Base-by-base conservation (phyloP, 495 filamentous ascomycete genomes). In the Choiromyces venosus region DNA sequence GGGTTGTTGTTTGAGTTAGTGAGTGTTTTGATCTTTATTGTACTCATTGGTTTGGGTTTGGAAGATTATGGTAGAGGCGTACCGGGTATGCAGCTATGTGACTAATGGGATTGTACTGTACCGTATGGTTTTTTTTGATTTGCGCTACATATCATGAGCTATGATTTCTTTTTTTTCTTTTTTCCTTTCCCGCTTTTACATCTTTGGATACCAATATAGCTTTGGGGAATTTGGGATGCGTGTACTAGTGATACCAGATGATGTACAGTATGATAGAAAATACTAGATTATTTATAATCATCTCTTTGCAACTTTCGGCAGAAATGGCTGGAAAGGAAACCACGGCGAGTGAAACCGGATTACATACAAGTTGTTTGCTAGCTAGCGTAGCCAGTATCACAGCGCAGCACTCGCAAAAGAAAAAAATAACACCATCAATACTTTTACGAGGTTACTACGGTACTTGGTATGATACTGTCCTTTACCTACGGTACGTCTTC, bases 1-100 rank as follows among this genome's bases (percentile, higher is more conserved):
- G 83, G 14, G 71, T 83, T n/a, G 74, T 83, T 36, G 81, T 86
- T 61, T n/a, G n/a, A n/a, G n/a, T n/a, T 86, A 75, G 61, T 9
- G 18, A n/a, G 8, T 18, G 21, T 29, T 61, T 61, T 33, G 4
- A 4, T 6, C 25, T 29, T 61, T 18, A n/a, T n/a, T n/a, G n/a
- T n/a, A 9, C 52, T 56, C n/a, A 7, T 56, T 29, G n/a, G n/a
- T 56, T 33, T 33, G 25, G 19, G 4, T 33, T 61, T 14, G 52
- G n/a, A 29, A 3, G 9, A 29, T 56, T 56, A 10, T 56, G n/a
- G 21, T 7, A n/a, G 21, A 9, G 44, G 21, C 19, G n/a, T 52
- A 25, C n/a, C 46, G 1, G 1, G 9, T 25, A 29, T 29, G n/a
- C n/a, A n/a, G n/a, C 29, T 29, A 14, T 4, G 10, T 7, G 4